A percentile compares a stretch with the other conserved stretches of the same genome.
phyloP scores from a whole-genome alignment of 805 yeast species.

The Grigorovia transvaalensis region DNA sequence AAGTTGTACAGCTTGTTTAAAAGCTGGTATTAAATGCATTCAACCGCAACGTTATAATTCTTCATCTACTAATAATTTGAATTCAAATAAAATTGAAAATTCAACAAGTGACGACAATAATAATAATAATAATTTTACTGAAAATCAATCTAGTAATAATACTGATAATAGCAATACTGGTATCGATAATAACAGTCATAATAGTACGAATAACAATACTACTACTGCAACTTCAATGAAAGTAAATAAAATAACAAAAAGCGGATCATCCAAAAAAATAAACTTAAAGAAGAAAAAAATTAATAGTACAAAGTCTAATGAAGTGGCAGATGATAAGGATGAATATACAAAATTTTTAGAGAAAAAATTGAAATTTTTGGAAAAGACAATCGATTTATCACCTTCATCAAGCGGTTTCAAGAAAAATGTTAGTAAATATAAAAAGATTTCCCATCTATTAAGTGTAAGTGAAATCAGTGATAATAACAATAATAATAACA shows the following conservation, averaged over 20 bases:
- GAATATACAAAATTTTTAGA: conserved; percentile 50
- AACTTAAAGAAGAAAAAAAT: background rate
- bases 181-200: background rate
- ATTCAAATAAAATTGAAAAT: background rate
- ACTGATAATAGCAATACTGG: background rate
- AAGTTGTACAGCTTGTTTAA: conserved; percentile 54
- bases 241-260: background rate
- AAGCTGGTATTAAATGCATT: conserved; percentile 50
- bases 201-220: background rate
- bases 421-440: conserved; percentile 28
- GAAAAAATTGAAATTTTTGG: conserved; percentile 42
- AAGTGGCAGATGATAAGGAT: conserved; percentile 35
- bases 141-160: background rate
- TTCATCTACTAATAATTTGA: background rate
- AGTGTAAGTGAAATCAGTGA: conserved; percentile 7
- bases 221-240: background rate
- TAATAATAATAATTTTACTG: too few relatives aligned
- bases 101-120: too few relatives aligned
- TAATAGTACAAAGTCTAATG: conserved; percentile 10
- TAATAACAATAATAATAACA: background rate
- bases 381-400: conserved; percentile 31
- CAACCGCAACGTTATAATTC: conserved; percentile 49
- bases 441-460: conserved; percentile 30
- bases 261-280: background rate
- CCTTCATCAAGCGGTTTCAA: conserved; percentile 21